phyloP scores from a whole-genome alignment of 148 eudicot species.

The Talinum fruticosum region DNA sequence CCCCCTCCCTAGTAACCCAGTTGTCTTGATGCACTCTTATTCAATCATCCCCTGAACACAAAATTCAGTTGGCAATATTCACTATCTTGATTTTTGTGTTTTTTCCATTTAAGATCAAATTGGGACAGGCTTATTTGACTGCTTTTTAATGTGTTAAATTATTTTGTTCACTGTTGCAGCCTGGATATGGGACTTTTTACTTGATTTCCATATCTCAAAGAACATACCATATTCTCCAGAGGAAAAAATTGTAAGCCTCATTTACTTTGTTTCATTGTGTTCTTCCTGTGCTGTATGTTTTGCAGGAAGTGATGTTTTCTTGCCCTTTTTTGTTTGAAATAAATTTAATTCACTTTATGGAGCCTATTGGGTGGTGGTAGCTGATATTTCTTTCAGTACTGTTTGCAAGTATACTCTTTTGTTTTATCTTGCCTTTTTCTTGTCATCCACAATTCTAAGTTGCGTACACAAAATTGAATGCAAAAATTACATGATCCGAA shows the following conservation, averaged over 20 bases:
- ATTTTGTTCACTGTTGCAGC: constrained; percentile 45
- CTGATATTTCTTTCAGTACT: not conserved
- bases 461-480: not conserved
- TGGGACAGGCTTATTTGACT: not conserved
- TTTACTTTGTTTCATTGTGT: not conserved
- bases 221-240: constrained; percentile 32
- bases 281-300: constrained; percentile 2
- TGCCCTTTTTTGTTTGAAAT: not conserved
- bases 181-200: constrained; percentile 69
- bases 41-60: not conserved
- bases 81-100: not conserved
- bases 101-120: not conserved
- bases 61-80: not conserved
- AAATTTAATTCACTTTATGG: not conserved
- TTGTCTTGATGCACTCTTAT: too few relatives aligned
- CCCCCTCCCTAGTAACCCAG: not conserved
- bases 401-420: not conserved
- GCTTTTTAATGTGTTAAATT: not conserved
- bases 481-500: not conserved
- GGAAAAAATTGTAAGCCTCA: constrained; percentile 63
- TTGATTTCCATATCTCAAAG: constrained; percentile 77
- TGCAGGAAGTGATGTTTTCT: not conserved
- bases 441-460: not conserved
- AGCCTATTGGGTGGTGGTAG: not conserved
- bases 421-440: not conserved